Conservation (phyloP, 129 eudicot genomes). For the Smallanthus sonchifolius region DNA sequence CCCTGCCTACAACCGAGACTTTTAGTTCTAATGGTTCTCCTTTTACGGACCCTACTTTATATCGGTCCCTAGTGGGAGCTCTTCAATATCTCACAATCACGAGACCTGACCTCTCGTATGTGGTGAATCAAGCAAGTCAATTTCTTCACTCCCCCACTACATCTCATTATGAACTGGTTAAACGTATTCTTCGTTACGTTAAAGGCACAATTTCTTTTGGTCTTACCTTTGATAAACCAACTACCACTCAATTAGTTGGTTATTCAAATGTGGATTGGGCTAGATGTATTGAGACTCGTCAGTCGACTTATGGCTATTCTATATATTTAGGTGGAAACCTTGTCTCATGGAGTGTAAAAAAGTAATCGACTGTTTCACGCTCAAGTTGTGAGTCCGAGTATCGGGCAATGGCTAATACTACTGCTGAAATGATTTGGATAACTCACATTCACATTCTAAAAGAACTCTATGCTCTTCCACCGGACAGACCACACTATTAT, state of each 20-base stretch:
- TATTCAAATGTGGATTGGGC: background rate
- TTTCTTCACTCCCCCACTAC: too few species aligned
- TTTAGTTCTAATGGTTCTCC: too few species aligned
- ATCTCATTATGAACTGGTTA: too few species aligned
- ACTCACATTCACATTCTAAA: background rate
- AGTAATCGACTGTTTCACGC: background rate
- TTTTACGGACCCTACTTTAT: too few species aligned
- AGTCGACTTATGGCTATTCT: background rate
- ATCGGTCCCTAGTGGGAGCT: too few species aligned
- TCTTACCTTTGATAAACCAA: background rate
- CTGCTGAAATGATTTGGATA: background rate
- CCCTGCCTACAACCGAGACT: background rate
- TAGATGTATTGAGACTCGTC: background rate
- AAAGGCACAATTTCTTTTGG: background rate
- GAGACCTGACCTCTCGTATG: too few species aligned
- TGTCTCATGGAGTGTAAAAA: too few species aligned
- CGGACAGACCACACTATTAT: too few species aligned
- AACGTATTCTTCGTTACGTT: background rate
- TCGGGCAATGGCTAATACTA: background rate
- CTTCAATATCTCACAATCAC: too few species aligned
- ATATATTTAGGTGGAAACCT: background rate
- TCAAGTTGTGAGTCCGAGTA: background rate
- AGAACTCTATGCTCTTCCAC: background rate
- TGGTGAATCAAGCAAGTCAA: too few species aligned
- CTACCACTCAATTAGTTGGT: too few species aligned